A percentile compares a stretch with the other conserved stretches of the same genome.
phyloP scores from a whole-genome alignment of 2,329 filamentous ascomycete species.

The Epichloe glyceriae region DNA sequence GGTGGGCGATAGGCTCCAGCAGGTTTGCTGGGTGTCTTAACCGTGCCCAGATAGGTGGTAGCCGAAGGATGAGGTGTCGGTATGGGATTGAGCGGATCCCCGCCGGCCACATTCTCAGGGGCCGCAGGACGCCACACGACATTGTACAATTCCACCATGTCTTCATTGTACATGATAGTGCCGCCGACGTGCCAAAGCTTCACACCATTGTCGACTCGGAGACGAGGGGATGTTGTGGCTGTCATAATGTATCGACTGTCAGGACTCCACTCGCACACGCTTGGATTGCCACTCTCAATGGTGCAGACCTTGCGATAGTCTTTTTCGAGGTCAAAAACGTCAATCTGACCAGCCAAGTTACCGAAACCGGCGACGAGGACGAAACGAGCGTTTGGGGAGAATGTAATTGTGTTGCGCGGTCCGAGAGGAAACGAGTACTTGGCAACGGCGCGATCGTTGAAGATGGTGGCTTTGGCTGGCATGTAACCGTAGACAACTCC shows the following conservation, averaged over 20 bases:
- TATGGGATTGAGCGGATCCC: slow-evolving; percentile 59
- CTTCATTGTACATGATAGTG: slow-evolving; percentile 84
- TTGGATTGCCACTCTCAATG: slow-evolving; percentile 90
- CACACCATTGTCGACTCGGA: slow-evolving; percentile 93
- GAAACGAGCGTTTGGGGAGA: slow-evolving; percentile 87
- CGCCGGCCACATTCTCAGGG: slow-evolving; percentile 41
- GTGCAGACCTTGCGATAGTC: slow-evolving; percentile 87
- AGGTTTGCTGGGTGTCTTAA: slow-evolving; percentile 92
- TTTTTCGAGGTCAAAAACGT: slow-evolving; percentile 92
- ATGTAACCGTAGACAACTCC: slow-evolving; percentile 96
- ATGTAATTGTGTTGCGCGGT: slow-evolving; percentile 88
- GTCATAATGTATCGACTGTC: slow-evolving; percentile 94
- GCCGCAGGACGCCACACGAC: slow-evolving; percentile 75
- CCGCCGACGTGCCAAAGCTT: slow-evolving; percentile 91
- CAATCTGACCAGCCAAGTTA: slow-evolving; percentile 93
- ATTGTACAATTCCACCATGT: slow-evolving; percentile 88
- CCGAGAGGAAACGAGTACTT: slow-evolving; percentile 76
- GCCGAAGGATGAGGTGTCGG: slow-evolving; percentile 76
- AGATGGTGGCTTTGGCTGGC: slow-evolving; percentile 98
- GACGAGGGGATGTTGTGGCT: slow-evolving; percentile 88
- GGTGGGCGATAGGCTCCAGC: slow-evolving; percentile 95
- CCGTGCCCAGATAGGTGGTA: slow-evolving; percentile 64
- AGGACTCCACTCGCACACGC: slow-evolving; percentile 93
- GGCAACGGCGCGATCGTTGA: slow-evolving; percentile 75
- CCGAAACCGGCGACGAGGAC: slow-evolving; percentile 92